Conservation (phyloP, 1,284 basidiomycete genomes). For the Pisolithus thermaeus region DNA sequence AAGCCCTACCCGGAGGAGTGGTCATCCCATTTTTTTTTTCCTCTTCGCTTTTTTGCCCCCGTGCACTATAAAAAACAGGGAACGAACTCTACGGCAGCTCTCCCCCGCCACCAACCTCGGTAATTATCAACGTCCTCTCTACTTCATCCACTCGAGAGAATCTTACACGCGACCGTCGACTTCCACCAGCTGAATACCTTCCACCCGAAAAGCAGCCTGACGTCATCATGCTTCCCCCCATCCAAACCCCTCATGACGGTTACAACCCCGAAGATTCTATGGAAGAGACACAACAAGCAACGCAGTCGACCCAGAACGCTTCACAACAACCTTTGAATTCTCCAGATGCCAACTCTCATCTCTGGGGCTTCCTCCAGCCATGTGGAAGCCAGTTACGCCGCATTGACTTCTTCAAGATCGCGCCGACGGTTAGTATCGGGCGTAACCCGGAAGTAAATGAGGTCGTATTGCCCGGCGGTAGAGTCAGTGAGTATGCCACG, state of each 20-base stretch:
- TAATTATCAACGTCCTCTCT: too few relatives aligned
- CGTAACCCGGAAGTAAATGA: slow-evolving; percentile 46
- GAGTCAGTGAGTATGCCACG: slow-evolving; percentile 59
- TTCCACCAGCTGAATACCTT: background rate
- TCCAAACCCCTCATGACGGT: slow-evolving; percentile 17
- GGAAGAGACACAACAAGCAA: slow-evolving; percentile 43
- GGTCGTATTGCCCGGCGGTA: slow-evolving; percentile 55
- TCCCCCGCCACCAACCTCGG: background rate
- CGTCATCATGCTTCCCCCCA: slow-evolving; percentile 1
- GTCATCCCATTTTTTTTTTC: background rate
- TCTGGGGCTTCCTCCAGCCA: slow-evolving; percentile 67
- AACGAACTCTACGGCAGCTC: too few relatives aligned
- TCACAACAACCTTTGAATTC: slow-evolving; percentile 20
- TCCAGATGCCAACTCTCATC: slow-evolving; percentile 37
- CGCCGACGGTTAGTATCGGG: slow-evolving; percentile 47
- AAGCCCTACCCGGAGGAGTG: background rate
- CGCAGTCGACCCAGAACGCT: slow-evolving; percentile 41
- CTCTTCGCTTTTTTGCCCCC: background rate
- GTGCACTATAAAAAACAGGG: background rate
- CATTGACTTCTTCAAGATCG: slow-evolving; percentile 54
- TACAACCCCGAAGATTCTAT: slow-evolving; percentile 23
- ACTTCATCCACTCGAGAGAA: too few relatives aligned
- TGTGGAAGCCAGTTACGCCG: slow-evolving; percentile 44
- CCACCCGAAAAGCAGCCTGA: background rate
- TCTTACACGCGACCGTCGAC: background rate